Conservation (phyloP, 306 rosid species). For the Acacia acuminata region DNA sequence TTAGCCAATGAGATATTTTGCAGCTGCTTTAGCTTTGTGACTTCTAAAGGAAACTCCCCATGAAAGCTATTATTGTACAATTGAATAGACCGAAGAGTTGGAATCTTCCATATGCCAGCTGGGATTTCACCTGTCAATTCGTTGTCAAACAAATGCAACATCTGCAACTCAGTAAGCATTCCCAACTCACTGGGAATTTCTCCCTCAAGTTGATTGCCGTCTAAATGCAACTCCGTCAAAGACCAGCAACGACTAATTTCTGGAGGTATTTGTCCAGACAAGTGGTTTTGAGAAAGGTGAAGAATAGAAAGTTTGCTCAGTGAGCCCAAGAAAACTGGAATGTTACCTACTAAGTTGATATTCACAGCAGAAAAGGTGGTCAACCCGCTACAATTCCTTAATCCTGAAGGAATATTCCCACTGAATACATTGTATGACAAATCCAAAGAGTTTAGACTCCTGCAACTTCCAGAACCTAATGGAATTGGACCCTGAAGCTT, state of each 20-base stretch:
- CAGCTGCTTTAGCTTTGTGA: slow-evolving; percentile 65
- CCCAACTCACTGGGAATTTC: slow-evolving; percentile 75
- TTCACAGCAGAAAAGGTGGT: slow-evolving; percentile 23
- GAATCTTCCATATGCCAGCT: slow-evolving; percentile 77
- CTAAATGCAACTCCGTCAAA: slow-evolving; percentile 46
- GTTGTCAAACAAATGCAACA: slow-evolving; percentile 56
- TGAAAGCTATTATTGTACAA: slow-evolving; percentile 65
- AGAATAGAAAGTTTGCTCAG: slow-evolving; percentile 41
- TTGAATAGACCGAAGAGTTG: slow-evolving; percentile 48
- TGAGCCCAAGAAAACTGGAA: slow-evolving; percentile 67
- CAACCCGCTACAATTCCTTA: slow-evolving; percentile 66
- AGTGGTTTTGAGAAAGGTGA: slow-evolving; percentile 51
- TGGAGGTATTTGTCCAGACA: slow-evolving; percentile 69
- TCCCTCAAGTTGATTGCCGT: slow-evolving; percentile 65
- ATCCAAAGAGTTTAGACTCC: slow-evolving; percentile 48
- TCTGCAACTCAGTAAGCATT: slow-evolving; percentile 42
- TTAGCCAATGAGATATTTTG: slow-evolving; percentile 55
- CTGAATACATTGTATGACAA: slow-evolving; percentile 55
- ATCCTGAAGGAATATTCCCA: slow-evolving; percentile 56
- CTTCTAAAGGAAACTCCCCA: slow-evolving; percentile 71
- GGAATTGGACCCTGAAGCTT: slow-evolving; percentile 64
- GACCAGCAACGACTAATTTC: slow-evolving; percentile 69
- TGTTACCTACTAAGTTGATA: slow-evolving; percentile 53
- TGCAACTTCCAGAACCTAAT: slow-evolving; percentile 46
- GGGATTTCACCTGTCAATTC: slow-evolving; percentile 75